A percentile compares a stretch with the other conserved stretches of the same genome.
phyloP scores from a whole-genome alignment of 257 asterid species.

The Solanum bulbocastanum region DNA sequence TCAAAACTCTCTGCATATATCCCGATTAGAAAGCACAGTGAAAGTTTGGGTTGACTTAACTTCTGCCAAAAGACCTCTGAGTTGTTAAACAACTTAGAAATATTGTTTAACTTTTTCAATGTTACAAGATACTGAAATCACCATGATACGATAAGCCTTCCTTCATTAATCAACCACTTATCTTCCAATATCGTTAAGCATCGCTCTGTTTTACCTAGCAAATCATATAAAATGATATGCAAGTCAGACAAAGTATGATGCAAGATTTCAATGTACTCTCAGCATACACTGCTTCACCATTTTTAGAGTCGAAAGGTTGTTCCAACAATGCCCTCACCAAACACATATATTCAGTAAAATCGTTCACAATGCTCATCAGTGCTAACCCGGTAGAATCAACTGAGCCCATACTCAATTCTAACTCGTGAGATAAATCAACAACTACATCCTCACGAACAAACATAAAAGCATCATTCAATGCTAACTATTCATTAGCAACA shows the following conservation, averaged over 20 bases:
- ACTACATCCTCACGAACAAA: constrained; percentile 59
- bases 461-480: constrained; percentile 40
- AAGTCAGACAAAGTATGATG: neutral
- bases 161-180: neutral
- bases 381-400: neutral
- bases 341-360: neutral
- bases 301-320: too few species aligned
- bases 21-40: neutral
- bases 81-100: neutral
- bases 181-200: neutral
- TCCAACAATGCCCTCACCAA: neutral
- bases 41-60: neutral
- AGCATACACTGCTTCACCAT: neutral
- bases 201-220: neutral
- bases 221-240: neutral
- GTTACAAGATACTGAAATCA: neutral
- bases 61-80: neutral
- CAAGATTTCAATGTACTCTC: neutral
- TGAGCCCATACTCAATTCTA: constrained; percentile 21
- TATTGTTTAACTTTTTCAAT: neutral
- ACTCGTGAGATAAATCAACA: constrained; percentile 23
- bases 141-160: neutral
- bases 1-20: neutral
- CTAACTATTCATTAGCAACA: constrained; percentile 12
- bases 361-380: neutral